A percentile compares a stretch with the other conserved stretches of the same genome.
Conservation (phyloP, 345 rosid species). For the thale cress (Arabidopsis thaliana) region TAIR10.1 NC_003074.8:2424001-2424500, state of each 20-base stretch:
- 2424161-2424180: constrained; percentile 1
- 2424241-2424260: not conserved
- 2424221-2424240: constrained; percentile 16
- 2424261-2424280: constrained; percentile 16
- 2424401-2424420: constrained; percentile 34
- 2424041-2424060: constrained; percentile 28
- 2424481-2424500: constrained; percentile 29
- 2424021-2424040: constrained; percentile 36
- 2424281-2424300: constrained; percentile 24
- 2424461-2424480: constrained; percentile 9
- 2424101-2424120: constrained; percentile 27
- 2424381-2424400: constrained; percentile 42
- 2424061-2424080: constrained; percentile 14
- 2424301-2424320: constrained; percentile 41
- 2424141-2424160: constrained; percentile 26
- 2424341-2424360: constrained; percentile 35
- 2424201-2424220: constrained; percentile 31
- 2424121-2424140: constrained; percentile 30
- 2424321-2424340: constrained; percentile 42
- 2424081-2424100: constrained; percentile 21
- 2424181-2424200: constrained; percentile 23
- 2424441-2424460: constrained; percentile 34
- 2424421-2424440: constrained; percentile 19
- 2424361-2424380: constrained; percentile 39
- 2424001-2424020: constrained; percentile 31